Base-by-base conservation (phyloP, 139 green algal species). In the Tetradesmus lagerheimii region DNA sequence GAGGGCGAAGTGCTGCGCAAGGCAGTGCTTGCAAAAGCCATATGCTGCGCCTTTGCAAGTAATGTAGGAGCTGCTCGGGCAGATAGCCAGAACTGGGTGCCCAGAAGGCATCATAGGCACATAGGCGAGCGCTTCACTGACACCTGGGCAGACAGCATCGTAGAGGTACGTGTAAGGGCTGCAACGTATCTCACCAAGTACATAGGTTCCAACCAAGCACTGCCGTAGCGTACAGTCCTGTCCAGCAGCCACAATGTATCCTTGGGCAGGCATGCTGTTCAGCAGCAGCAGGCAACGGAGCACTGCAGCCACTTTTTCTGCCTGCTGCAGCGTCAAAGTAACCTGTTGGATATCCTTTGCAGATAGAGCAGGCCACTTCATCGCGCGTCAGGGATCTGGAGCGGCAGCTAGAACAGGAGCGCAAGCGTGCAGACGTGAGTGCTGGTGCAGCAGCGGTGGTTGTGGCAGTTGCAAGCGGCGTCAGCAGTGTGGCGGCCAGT, bases 91-190 rank as follows among this genome's bases (percentile, higher is more conserved):
- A 75, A 43, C n/a, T 95, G 93, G 93, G 93, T 93, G 85, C 93
- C 93, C 20, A 83, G 93, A 16, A 74, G 93, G 27, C 93, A 95
- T 38, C 76, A 90, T n/a, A 77, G 93, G 1, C 91, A 92, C 25
- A 92, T 95, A 20, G 93, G 90, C 29, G 91, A 95, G 90, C 91
- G 86, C 29, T 92, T 94, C 37, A 80, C 81, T 9, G 83, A 93
- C 66, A 91, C 66, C 1, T 95, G 93, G 93, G 93, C 93, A 25
- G 91, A 93, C 35, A 85, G 92, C 25, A 35, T 93, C 0, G 93
- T 91, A 8, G 90, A 94, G 90, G 93, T 93, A 23, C 66, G 77
- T 71, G 57, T 71, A n/a, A 71, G 23, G 57, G 57, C 4, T 1
- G 25, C 23, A n/a, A 31, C 23, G 16, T 20, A 6, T n/a, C 23